Conservation (phyloP, 805 yeast species). For the Candida odintsovae region DNA sequence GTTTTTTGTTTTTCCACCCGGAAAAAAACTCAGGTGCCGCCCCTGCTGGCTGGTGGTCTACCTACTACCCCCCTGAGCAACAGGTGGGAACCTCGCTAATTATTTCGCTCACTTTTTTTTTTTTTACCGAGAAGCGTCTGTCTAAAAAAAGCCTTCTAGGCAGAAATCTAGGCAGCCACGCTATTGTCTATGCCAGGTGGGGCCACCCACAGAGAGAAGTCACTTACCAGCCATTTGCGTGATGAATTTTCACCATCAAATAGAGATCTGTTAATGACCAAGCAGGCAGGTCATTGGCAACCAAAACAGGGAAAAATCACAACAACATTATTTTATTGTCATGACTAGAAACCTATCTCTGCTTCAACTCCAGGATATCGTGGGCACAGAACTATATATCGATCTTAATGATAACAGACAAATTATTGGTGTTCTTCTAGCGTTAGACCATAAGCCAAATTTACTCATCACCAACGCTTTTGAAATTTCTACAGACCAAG, state of each 20-base stretch:
- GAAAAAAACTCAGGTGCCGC: too few relatives aligned
- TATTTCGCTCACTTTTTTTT: too few relatives aligned
- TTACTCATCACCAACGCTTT: slow-evolving; percentile 16
- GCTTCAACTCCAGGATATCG: slow-evolving; percentile 11
- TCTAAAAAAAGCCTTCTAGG: background rate
- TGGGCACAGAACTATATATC: slow-evolving; percentile 15
- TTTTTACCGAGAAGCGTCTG: background rate
- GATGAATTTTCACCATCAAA: too few relatives aligned
- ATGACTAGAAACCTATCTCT: background rate
- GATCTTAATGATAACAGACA: slow-evolving; percentile 14
- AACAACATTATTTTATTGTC: too few relatives aligned
- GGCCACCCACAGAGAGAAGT: too few relatives aligned
- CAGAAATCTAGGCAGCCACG: background rate
- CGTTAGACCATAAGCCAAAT: slow-evolving; percentile 24
- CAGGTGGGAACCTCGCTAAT: background rate
- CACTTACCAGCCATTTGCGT: too few relatives aligned
- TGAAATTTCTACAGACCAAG: slow-evolving; percentile 7
- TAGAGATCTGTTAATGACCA: too few relatives aligned
- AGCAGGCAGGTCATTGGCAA: too few relatives aligned
- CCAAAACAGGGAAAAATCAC: too few relatives aligned
- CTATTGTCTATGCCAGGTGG: too few relatives aligned
- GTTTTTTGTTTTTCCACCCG: too few relatives aligned
- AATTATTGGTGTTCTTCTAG: slow-evolving; percentile 18
- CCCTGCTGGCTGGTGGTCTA: too few relatives aligned
- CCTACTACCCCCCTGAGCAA: background rate